phyloP scores from a whole-genome alignment of 2,329 filamentous ascomycete species.

The Arthrinium phaeospermum region DNA sequence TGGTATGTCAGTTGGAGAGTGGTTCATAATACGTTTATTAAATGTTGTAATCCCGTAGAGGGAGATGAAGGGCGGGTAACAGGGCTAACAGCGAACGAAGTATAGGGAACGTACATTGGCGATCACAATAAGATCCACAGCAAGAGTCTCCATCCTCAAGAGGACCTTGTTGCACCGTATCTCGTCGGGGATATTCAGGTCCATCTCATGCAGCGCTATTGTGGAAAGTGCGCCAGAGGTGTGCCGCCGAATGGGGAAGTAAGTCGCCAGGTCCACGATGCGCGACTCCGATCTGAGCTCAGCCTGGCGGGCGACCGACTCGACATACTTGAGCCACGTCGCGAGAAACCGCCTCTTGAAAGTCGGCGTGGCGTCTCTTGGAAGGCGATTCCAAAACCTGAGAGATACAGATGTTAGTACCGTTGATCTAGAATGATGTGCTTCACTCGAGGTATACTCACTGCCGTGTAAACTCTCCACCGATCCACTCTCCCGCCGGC shows the following conservation, averaged over 20 bases:
- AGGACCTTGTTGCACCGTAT: constrained; percentile 30
- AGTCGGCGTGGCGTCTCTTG: constrained; percentile 26
- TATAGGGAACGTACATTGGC: constrained; percentile 32
- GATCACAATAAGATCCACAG: constrained; percentile 34
- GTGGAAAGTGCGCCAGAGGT: constrained; percentile 35
- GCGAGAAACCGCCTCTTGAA: constrained; percentile 33
- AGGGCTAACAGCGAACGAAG: too few species aligned
- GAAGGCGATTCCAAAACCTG: constrained; percentile 34
- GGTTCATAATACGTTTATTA: too few species aligned
- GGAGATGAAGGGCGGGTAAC: background rate
- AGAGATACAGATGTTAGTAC: background rate
- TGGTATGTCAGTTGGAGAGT: background rate
- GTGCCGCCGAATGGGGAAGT: constrained; percentile 31
- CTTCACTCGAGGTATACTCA: constrained; percentile 22
- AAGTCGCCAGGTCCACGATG: constrained; percentile 31
- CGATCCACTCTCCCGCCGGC: constrained; percentile 27
- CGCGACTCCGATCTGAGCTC: constrained; percentile 27
- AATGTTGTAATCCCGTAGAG: too few species aligned
- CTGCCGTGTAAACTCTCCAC: constrained; percentile 31
- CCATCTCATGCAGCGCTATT: constrained; percentile 32
- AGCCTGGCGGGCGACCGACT: constrained; percentile 32
- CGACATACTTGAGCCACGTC: constrained; percentile 32
- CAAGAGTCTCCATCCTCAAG: constrained; percentile 27
- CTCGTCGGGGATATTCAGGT: constrained; percentile 31
- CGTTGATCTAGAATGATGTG: too few species aligned